Evolutionary conservation across 2,329 filamentous ascomycete species (phyloP).

Genomic region (Alternaria ventricosa): DNA sequence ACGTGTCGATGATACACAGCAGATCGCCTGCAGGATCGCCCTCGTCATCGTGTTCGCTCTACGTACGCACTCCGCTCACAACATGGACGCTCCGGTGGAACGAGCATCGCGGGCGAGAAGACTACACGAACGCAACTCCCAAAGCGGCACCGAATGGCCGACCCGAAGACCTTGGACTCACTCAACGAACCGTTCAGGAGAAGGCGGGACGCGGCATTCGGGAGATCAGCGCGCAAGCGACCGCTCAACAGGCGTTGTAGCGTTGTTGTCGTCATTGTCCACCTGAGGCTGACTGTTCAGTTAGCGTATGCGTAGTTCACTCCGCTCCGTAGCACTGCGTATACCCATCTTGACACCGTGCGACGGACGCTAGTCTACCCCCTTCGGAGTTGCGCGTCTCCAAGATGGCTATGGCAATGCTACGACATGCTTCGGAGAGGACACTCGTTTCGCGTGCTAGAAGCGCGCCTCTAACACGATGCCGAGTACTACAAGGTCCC

Average conservation of each 20-base stretch:
- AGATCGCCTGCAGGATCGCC: conserved; percentile 11
- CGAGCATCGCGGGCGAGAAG: conserved; percentile 1
- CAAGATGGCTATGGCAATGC: neutral
- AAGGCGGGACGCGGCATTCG: neutral
- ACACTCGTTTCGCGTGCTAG: neutral
- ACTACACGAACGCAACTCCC: neutral
- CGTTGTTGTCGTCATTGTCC: neutral
- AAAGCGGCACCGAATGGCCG: neutral
- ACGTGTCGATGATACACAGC: neutral
- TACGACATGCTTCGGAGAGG: neutral
- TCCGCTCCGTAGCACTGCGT: neutral
- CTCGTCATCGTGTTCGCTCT: neutral
- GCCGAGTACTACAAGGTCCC: neutral
- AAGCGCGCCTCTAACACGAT: neutral
- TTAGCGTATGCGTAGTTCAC: neutral
- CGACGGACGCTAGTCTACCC: neutral
- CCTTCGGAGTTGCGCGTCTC: neutral
- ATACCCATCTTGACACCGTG: neutral
- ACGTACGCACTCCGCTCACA: neutral
- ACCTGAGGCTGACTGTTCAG: neutral
- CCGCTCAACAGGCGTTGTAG: neutral
- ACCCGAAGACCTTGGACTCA: neutral
- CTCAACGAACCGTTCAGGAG: neutral
- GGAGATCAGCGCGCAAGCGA: neutral
- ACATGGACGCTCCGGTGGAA: neutral